Evolutionary conservation across 2,329 filamentous ascomycete species (phyloP).

Genomic region (Pseudohalonectria lignicola): DNA sequence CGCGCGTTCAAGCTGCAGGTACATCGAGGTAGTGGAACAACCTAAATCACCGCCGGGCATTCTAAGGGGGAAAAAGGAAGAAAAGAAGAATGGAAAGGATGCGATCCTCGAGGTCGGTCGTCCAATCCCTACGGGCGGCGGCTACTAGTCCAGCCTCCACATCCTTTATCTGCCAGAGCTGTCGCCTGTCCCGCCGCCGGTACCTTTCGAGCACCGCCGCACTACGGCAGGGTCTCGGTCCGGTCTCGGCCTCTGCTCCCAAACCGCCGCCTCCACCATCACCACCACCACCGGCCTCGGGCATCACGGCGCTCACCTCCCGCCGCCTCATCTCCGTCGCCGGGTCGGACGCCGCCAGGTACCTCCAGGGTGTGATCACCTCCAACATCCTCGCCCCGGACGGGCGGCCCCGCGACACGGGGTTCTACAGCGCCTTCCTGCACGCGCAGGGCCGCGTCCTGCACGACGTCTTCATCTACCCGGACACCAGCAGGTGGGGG

Average conservation of each 20-base stretch:
- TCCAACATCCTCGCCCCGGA: slow-evolving; percentile 47
- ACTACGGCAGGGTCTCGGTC: too few species aligned
- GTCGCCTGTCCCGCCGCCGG: slow-evolving; percentile 9
- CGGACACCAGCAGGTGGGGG: slow-evolving; percentile 23
- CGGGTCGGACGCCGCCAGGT: slow-evolving; percentile 70
- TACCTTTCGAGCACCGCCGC: too few species aligned
- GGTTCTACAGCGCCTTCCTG: slow-evolving; percentile 75
- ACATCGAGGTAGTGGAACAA: too few species aligned
- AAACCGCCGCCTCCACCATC: slow-evolving; percentile 12
- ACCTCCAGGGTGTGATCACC: slow-evolving; percentile 81
- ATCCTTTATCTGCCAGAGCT: slow-evolving; percentile 17
- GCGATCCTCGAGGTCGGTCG: too few species aligned
- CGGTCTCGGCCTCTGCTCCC: slow-evolving; percentile 6
- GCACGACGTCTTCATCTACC: slow-evolving; percentile 86
- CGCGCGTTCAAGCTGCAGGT: too few species aligned
- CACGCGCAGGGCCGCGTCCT: slow-evolving; percentile 77
- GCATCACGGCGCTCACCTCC: slow-evolving; percentile 50
- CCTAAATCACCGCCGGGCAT: too few species aligned
- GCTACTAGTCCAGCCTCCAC: too few species aligned
- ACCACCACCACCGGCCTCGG: slow-evolving; percentile 31
- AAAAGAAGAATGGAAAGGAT: too few species aligned
- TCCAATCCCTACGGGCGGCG: too few species aligned
- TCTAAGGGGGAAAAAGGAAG: too few species aligned
- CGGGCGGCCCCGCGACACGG: slow-evolving; percentile 24
- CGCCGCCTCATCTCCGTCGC: slow-evolving; percentile 70